Base-by-base conservation (phyloP, 2,329 filamentous ascomycete species). In the Fusarium devonianum region DNA sequence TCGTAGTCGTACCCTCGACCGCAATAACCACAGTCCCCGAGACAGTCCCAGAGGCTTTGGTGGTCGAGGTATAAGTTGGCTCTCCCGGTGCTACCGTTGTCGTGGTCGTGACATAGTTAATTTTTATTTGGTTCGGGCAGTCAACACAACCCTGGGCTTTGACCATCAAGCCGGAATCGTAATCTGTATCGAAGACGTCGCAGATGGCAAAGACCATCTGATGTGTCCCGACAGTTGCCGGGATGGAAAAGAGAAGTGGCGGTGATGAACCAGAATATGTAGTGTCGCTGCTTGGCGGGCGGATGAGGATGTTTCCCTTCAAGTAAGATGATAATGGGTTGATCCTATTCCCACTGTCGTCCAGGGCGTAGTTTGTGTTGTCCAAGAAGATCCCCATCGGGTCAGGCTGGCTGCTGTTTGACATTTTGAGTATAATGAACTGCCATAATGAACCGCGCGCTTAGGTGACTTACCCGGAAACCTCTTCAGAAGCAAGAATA, bases 21-120 rank as follows among this genome's bases (percentile, higher is more conserved):
- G 17, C 42, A n/a, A 57, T 35, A 5, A n/a, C 2, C 9, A 57
- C 22, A 8, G 58, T 62, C 19, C 53, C 58, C 10, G 53, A 60
- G 1, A 44, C 39, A 8, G 58, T 62, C 11, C 48, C 49, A 5
- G 47, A 55, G 14, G 58, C 56, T 12, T 19, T 42, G 4, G 5
- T 40, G 2, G 58, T 62, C 1, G 40, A 46, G 7, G 49, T 55
- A 28, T 16, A 55, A 5, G 23, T 10, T 25, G 29, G 3, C 2
- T 38, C 26, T 13, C 49, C 46, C 2, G 39, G 6, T 3, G 10
- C 7, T 3, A 60, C 16, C 3, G 44, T 50, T 5, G 13, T 35
- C 1, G 44, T 56, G 7, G 25, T 45, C 10, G 40, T 53, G 5
- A 42, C 39, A 28, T 54, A 52, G 7, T 38, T 23, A 7, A 54